Percentiles rank a stretch among this genome's conserved stretches.
Evolutionary conservation across 2,329 filamentous ascomycete species (phyloP).

Genomic region (Rhinocladiella mackenziei): DNA sequence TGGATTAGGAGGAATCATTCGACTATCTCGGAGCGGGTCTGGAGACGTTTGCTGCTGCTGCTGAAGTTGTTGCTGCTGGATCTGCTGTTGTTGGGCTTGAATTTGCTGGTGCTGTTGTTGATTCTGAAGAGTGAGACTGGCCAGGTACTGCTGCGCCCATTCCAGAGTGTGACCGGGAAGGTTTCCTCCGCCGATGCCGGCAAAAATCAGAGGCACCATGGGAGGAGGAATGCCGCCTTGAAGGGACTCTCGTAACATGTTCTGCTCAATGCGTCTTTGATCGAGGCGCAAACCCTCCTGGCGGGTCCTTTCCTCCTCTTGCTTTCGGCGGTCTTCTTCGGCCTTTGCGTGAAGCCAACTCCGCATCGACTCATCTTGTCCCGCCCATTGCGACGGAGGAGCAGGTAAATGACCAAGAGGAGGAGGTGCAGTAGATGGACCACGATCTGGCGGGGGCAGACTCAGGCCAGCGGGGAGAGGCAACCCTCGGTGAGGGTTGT

Average conservation of each 20-base stretch:
- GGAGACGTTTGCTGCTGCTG: slow-evolving; percentile 27
- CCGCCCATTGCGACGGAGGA: slow-evolving; percentile 63
- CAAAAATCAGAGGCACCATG: slow-evolving; percentile 71
- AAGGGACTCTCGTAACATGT: slow-evolving; percentile 66
- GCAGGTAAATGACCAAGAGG: slow-evolving; percentile 57
- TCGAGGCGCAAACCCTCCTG: slow-evolving; percentile 65
- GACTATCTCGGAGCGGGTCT: slow-evolving; percentile 33
- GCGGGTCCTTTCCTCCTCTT: slow-evolving; percentile 67
- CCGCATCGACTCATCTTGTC: slow-evolving; percentile 66
- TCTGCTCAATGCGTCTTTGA: slow-evolving; percentile 67
- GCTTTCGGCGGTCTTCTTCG: slow-evolving; percentile 68
- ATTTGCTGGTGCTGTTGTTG: slow-evolving; percentile 40
- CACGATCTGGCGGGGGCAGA: slow-evolving; percentile 28
- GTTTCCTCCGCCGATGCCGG: slow-evolving; percentile 63
- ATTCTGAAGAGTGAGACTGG: slow-evolving; percentile 41
- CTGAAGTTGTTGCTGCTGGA: slow-evolving; percentile 23
- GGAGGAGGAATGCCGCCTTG: slow-evolving; percentile 67
- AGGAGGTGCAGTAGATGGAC: slow-evolving; percentile 29
- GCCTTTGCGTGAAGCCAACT: slow-evolving; percentile 67
- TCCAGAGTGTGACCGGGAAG: slow-evolving; percentile 61
- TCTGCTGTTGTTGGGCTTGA: slow-evolving; percentile 27
- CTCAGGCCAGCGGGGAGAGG: slow-evolving; percentile 56
- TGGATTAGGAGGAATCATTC: slow-evolving; percentile 37
- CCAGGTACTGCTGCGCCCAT: slow-evolving; percentile 64
- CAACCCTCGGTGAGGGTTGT: slow-evolving; percentile 64